Evolutionary conservation across 2,329 filamentous ascomycete genomes (phyloP).

Genomic region (Neofusicoccum kwambonambiense): DNA sequence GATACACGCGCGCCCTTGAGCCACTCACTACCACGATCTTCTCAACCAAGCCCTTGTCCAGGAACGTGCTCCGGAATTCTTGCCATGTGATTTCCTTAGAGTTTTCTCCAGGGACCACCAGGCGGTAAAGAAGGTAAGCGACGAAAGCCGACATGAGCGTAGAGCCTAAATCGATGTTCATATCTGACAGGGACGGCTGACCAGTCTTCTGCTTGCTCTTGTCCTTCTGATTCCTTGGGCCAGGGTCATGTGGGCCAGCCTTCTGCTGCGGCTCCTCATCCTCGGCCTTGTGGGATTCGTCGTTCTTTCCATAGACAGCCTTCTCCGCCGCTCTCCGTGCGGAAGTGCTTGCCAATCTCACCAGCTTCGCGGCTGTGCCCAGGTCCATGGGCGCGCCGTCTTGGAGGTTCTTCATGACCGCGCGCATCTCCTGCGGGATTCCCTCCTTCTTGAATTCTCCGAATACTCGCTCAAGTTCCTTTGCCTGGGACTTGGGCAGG

Average conservation of each 20-base stretch:
- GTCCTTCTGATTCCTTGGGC: conserved; percentile 31
- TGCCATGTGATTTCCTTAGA: conserved; percentile 92
- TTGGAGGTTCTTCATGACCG: conserved; percentile 58
- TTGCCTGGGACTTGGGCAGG: conserved; percentile 61
- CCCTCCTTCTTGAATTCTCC: conserved; percentile 65
- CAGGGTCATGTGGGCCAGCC: conserved; percentile 46
- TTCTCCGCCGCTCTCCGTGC: conserved; percentile 51
- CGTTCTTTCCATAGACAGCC: conserved; percentile 26
- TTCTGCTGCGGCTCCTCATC: conserved; percentile 41
- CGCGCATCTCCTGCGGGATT: conserved; percentile 62
- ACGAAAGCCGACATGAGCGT: conserved; percentile 59
- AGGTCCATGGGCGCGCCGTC: conserved; percentile 50
- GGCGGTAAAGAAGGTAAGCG: conserved; percentile 62
- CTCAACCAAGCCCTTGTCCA: conserved; percentile 94
- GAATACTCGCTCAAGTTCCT: conserved; percentile 60
- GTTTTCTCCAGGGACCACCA: conserved; percentile 65
- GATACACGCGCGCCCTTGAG: conserved; percentile 73
- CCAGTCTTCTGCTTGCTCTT: conserved; percentile 22
- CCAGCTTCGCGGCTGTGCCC: conserved; percentile 60
- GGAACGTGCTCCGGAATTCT: conserved; percentile 87
- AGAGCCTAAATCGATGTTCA: conserved; percentile 57
- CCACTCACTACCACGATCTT: conserved; percentile 81
- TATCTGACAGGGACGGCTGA: conserved; percentile 35
- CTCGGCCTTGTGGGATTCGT: conserved; percentile 28
- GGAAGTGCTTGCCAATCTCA: conserved; percentile 57